A percentile compares a stretch with the other conserved stretches of the same genome.
These are phyloP conservation scores for Aspergillus chevalieri DNA, from an alignment of 2,329 filamentous ascomycete species.

Conservation along the genomic window DNA sequence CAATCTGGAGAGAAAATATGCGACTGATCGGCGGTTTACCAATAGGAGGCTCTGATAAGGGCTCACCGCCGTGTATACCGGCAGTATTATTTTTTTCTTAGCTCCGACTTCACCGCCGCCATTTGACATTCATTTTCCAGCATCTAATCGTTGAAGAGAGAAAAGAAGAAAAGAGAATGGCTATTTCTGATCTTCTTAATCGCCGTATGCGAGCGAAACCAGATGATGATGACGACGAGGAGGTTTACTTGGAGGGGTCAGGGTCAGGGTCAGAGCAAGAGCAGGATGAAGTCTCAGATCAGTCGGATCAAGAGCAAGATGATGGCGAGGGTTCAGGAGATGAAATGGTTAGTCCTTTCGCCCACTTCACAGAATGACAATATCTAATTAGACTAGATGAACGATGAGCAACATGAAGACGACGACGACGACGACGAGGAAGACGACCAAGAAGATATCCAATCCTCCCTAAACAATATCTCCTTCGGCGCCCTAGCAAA, in stretches of 20 bases:
- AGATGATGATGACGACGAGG: constrained; percentile 36
- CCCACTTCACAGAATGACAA: not conserved
- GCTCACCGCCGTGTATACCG: constrained; percentile 15
- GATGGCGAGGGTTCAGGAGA: constrained; percentile 21
- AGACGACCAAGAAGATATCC: constrained; percentile 31
- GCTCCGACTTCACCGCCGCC: constrained; percentile 5
- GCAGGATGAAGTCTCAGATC: constrained; percentile 10
- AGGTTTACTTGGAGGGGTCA: constrained; percentile 25
- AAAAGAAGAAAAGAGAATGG: constrained; percentile 19
- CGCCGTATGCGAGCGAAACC: constrained; percentile 36
- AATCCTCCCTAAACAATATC: constrained; percentile 51
- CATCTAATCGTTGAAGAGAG: not conserved
- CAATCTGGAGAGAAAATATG: not conserved
- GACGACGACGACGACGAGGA: constrained; percentile 24
- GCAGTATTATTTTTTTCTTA: constrained; percentile 23
- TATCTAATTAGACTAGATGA: not conserved
- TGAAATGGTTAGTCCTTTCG: constrained; percentile 3
- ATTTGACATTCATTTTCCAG: not conserved
- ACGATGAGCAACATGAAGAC: constrained; percentile 17
- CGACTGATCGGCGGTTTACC: constrained; percentile 8
- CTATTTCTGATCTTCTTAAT: constrained; percentile 33
- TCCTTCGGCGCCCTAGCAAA: constrained; percentile 88
- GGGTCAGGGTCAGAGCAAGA: constrained; percentile 10
- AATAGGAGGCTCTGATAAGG: constrained; percentile 13
- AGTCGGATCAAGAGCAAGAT: constrained; percentile 6